Percentiles rank a stretch among this genome's conserved stretches.
These are phyloP conservation scores for Apiospora aurea DNA, from an alignment of 2,329 filamentous ascomycete species.

Conservation along the genomic window DNA sequence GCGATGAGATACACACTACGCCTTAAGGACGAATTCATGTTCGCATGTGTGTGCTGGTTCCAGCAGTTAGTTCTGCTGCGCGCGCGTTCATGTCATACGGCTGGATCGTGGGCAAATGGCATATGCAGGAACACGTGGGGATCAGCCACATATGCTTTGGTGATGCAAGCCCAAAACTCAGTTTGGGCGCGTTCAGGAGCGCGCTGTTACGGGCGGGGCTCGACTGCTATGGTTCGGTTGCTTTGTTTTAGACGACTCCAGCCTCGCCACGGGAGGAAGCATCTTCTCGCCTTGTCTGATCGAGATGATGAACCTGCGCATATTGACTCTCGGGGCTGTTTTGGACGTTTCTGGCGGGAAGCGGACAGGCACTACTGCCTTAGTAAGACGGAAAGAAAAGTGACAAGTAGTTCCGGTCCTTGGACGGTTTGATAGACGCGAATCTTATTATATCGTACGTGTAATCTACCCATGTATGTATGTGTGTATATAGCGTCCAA, in stretches of 20 bases:
- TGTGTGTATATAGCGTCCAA: not conserved
- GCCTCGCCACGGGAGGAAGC: not conserved
- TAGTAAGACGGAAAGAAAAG: not conserved
- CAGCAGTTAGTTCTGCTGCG: not conserved
- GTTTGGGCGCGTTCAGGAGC: not conserved
- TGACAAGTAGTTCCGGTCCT: not conserved
- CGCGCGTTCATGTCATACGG: not conserved
- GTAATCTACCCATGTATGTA: not conserved
- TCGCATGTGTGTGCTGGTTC: not conserved
- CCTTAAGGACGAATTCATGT: not conserved
- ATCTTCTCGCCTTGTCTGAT: not conserved
- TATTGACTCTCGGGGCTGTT: not conserved
- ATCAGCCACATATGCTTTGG: not conserved
- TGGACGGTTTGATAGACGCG: not conserved
- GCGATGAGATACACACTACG: not conserved
- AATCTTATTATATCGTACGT: not conserved
- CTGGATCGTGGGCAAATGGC: not conserved
- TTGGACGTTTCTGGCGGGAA: not conserved
- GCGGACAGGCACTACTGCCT: not conserved
- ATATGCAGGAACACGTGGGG: conserved; percentile 11
- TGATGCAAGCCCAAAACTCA: conserved; percentile 7
- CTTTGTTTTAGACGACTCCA: not conserved
- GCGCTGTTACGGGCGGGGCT: not conserved
- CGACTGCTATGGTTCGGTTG: not conserved
- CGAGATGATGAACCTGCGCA: not conserved